A percentile compares a stretch with the other conserved stretches of the same genome.
Evolutionary conservation across 495 filamentous ascomycete genomes (phyloP).

Genomic region (Tuber indicum): DNA sequence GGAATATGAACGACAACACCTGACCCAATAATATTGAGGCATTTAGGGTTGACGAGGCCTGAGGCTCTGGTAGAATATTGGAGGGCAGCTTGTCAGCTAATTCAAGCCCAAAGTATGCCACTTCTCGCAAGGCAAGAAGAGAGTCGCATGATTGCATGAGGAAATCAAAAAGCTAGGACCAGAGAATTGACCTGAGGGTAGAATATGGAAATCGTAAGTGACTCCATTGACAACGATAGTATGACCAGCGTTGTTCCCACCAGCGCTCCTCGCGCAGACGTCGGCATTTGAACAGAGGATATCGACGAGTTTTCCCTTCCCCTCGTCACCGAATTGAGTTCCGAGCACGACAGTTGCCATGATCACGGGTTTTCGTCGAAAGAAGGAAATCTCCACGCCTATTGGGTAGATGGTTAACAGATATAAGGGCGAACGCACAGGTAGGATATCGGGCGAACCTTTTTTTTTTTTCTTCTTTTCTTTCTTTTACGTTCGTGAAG

Average conservation of each 20-base stretch:
- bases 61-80: slow-evolving; percentile 38
- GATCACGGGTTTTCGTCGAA: slow-evolving; percentile 7
- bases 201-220: slow-evolving; percentile 66
- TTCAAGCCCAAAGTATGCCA: not conserved
- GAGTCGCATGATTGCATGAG: slow-evolving; percentile 1
- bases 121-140: not conserved
- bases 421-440: not conserved
- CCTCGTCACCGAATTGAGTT: slow-evolving; percentile 66
- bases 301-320: slow-evolving; percentile 68
- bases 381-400: not conserved
- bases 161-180: slow-evolving; percentile 9
- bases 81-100: not conserved
- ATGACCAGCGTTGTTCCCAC: slow-evolving; percentile 59
- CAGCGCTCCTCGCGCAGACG: slow-evolving; percentile 58
- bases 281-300: slow-evolving; percentile 55
- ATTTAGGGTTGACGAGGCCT: slow-evolving; percentile 68
- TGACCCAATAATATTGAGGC: slow-evolving; percentile 77
- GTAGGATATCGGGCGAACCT: not conserved
- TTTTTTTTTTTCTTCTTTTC: not conserved
- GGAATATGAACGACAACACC: slow-evolving; percentile 80
- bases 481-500: not conserved
- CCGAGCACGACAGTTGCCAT: slow-evolving; percentile 61
- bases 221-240: slow-evolving; percentile 57
- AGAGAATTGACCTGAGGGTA: slow-evolving; percentile 48
- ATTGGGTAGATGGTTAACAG: not conserved